Evolutionary conservation across 2,329 filamentous ascomycete species (phyloP).

Genomic region (Alternaria metachromatica): DNA sequence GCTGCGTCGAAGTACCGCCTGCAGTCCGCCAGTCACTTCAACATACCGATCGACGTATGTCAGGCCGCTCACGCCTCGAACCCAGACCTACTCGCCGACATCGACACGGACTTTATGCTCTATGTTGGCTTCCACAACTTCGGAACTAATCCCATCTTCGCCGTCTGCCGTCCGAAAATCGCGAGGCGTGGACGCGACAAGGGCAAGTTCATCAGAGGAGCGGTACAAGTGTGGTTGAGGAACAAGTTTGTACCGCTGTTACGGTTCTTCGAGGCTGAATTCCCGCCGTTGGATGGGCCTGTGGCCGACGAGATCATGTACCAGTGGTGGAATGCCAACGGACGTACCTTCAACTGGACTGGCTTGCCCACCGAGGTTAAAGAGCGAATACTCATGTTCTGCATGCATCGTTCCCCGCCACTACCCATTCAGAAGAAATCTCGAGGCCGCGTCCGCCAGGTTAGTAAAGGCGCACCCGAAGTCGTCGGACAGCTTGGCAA

Average conservation of each 20-base stretch:
- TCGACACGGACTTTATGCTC: background rate
- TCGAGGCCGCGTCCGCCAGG: background rate
- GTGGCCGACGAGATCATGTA: constrained; percentile 6
- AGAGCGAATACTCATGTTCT: constrained; percentile 28
- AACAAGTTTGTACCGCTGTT: constrained; percentile 4
- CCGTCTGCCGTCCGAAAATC: background rate
- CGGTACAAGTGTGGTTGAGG: background rate
- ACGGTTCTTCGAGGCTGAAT: constrained; percentile 9
- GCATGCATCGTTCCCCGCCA: constrained; percentile 13
- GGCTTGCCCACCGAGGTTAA: constrained; percentile 36
- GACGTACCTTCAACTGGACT: constrained; percentile 34
- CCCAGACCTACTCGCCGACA: background rate
- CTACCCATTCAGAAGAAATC: background rate
- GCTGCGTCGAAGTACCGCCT: constrained; percentile 11
- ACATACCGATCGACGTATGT: constrained; percentile 1
- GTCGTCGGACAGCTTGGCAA: constrained; percentile 21
- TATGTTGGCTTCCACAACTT: constrained; percentile 17
- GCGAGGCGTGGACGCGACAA: background rate
- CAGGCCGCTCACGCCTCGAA: background rate
- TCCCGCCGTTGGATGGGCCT: background rate
- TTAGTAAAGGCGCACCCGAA: constrained; percentile 13
- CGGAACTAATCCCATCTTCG: background rate
- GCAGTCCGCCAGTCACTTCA: constrained; percentile 13
- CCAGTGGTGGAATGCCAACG: constrained; percentile 34
- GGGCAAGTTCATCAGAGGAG: background rate